Evolutionary conservation across 441 rosid species (phyloP).

Genomic region (Breynia disticha): DNA sequence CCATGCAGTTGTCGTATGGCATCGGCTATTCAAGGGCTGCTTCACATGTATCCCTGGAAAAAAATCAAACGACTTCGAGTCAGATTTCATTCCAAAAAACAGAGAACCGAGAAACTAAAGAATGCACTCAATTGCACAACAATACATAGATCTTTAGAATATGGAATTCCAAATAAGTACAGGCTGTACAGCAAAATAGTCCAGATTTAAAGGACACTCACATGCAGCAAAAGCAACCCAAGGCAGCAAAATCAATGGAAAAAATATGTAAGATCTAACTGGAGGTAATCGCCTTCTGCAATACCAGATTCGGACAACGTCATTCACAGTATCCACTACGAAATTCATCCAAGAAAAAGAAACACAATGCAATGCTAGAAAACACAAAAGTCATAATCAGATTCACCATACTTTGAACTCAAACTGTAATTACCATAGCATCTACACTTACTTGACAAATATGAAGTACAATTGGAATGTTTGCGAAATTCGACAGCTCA

Average conservation of each 20-base stretch:
- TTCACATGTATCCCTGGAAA: conserved; percentile 49
- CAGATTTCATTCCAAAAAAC: conserved; percentile 5
- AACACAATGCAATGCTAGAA: background rate
- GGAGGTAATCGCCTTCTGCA: conserved; percentile 84
- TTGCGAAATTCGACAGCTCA: conserved; percentile 80
- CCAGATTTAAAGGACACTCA: conserved; percentile 26
- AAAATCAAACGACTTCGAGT: conserved; percentile 14
- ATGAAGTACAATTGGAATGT: conserved; percentile 74
- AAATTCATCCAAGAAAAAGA: background rate
- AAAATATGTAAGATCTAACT: conserved; percentile 55
- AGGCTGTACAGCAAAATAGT: background rate
- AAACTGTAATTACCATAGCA: background rate
- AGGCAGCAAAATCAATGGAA: conserved; percentile 59
- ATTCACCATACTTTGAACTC: too few species aligned
- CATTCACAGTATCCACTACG: background rate
- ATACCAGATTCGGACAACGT: conserved; percentile 18
- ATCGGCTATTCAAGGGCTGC: conserved; percentile 48
- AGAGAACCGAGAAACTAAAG: too few species aligned
- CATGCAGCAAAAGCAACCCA: conserved; percentile 67
- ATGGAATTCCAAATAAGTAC: background rate
- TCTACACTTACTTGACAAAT: conserved; percentile 55
- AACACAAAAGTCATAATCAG: too few species aligned
- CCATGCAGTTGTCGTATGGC: conserved; percentile 58
- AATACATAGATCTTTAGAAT: background rate
- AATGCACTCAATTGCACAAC: too few species aligned